These are phyloP conservation scores for Calonectria pteridis DNA, from an alignment of 2,329 filamentous ascomycete genomes.

Conservation along the genomic window DNA sequence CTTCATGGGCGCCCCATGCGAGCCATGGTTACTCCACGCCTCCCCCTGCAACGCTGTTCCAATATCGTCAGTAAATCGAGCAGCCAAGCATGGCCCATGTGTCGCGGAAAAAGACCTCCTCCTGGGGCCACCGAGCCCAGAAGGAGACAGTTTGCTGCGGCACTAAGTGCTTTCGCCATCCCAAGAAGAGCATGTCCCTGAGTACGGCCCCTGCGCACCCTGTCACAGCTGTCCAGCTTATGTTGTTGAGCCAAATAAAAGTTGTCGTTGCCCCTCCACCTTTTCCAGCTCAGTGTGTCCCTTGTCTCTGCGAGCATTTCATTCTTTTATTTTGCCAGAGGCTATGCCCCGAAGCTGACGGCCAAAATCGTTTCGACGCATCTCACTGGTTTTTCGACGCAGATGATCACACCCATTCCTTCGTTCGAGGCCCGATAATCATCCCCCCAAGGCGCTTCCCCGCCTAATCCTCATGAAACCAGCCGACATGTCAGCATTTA, in stretches of 20 bases:
- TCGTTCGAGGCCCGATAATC: neutral
- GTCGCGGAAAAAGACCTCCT: conserved; percentile 9
- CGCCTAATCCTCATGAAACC: neutral
- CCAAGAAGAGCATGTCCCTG: conserved; percentile 30
- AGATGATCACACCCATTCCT: neutral
- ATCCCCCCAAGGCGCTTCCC: neutral
- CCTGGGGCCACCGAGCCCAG: neutral
- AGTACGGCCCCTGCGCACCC: conserved; percentile 7
- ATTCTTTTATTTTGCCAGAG: conserved; percentile 7
- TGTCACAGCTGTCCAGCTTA: neutral
- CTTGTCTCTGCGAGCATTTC: conserved; percentile 4
- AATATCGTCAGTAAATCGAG: neutral
- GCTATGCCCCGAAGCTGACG: neutral
- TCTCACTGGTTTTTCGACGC: neutral
- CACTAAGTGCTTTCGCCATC: conserved; percentile 3
- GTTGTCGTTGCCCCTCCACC: conserved; percentile 30
- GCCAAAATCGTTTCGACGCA: neutral
- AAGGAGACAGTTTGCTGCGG: conserved; percentile 15
- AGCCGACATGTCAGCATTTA: conserved; percentile 46
- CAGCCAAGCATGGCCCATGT: conserved; percentile 10
- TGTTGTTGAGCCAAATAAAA: conserved; percentile 33
- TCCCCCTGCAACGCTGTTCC: neutral
- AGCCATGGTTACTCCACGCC: conserved; percentile 13
- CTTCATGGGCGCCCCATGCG: neutral
- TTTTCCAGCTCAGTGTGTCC: neutral